These are phyloP conservation scores for Beauveria australis DNA, from an alignment of 2,329 filamentous ascomycete species.

Conservation along the genomic window DNA sequence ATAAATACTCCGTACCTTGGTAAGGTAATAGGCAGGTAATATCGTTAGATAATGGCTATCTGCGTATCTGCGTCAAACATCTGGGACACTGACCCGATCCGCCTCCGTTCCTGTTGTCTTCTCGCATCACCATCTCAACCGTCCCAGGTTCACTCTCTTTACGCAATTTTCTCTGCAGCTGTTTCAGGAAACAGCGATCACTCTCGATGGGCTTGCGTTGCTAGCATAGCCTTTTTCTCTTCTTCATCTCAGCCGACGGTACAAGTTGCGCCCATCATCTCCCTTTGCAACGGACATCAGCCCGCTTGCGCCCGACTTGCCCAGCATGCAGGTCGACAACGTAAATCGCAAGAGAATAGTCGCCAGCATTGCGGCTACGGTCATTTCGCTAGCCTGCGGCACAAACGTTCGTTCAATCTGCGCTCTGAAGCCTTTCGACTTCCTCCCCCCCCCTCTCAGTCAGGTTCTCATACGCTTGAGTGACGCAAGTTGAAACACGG, in stretches of 20 bases:
- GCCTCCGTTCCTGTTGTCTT: neutral
- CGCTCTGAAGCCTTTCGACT: neutral
- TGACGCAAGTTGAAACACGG: neutral
- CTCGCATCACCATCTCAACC: neutral
- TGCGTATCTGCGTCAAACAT: neutral
- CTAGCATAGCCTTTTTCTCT: neutral
- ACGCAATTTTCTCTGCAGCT: neutral
- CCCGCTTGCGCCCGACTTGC: neutral
- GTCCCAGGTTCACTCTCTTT: neutral
- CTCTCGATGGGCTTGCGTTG: neutral
- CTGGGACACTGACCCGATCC: constrained; percentile 2
- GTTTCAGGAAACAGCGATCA: neutral
- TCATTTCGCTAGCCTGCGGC: constrained; percentile 81
- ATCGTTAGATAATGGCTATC: neutral
- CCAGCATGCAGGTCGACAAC: constrained; percentile 36
- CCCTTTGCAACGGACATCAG: neutral
- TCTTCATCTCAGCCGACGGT: neutral
- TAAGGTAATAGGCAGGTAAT: neutral
- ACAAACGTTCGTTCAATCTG: constrained; percentile 63
- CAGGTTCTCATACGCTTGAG: neutral
- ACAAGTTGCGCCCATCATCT: constrained; percentile 4
- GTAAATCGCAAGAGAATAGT: constrained; percentile 61
- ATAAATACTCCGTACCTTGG: neutral
- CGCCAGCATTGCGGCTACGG: constrained; percentile 76
- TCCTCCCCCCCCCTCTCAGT: too few species aligned